These are phyloP conservation scores for Coprinopsis sp. DNA, from an alignment of 768 basidiomycete species.

Conservation along the genomic window DNA sequence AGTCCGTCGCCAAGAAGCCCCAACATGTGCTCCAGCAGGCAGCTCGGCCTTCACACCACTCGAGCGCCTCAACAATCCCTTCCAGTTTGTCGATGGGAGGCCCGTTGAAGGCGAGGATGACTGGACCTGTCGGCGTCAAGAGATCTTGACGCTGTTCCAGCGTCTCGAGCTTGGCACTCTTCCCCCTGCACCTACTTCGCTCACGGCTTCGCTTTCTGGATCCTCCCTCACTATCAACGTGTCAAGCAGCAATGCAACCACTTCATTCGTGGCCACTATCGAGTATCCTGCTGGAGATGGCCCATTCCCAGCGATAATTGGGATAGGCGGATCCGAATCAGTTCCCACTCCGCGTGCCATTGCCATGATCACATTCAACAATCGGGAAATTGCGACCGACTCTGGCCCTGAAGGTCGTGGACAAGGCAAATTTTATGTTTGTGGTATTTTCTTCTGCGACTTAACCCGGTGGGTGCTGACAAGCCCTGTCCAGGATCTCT, in stretches of 20 bases:
- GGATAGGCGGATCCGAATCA: slow-evolving; percentile 38
- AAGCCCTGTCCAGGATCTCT: no score
- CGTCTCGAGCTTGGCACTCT: slow-evolving; percentile 47
- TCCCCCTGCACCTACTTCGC: slow-evolving; percentile 36
- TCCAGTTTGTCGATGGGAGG: slow-evolving; percentile 44
- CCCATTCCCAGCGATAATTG: slow-evolving; percentile 49
- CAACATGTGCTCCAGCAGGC: slow-evolving; percentile 17
- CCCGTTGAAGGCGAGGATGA: slow-evolving; percentile 38
- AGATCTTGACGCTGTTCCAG: slow-evolving; percentile 46
- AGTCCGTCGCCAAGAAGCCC: slow-evolving; percentile 6
- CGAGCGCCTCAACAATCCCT: slow-evolving; percentile 47
- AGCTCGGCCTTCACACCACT: slow-evolving; percentile 31
- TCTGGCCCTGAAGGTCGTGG: slow-evolving; percentile 39
- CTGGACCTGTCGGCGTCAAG: slow-evolving; percentile 47
- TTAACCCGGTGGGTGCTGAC: no score
- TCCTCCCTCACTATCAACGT: slow-evolving; percentile 38
- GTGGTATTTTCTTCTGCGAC: no score
- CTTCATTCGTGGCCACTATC: slow-evolving; percentile 42
- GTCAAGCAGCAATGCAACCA: slow-evolving; percentile 35
- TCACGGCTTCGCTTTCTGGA: slow-evolving; percentile 38
- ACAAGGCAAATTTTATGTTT: slow-evolving; percentile 50
- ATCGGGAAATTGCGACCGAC: slow-evolving; percentile 45
- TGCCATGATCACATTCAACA: slow-evolving; percentile 43
- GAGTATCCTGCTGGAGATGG: slow-evolving; percentile 35
- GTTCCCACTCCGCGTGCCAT: slow-evolving; percentile 29